phyloP scores from a whole-genome alignment of 129 eudicot species.

The Flaveria linearis region DNA sequence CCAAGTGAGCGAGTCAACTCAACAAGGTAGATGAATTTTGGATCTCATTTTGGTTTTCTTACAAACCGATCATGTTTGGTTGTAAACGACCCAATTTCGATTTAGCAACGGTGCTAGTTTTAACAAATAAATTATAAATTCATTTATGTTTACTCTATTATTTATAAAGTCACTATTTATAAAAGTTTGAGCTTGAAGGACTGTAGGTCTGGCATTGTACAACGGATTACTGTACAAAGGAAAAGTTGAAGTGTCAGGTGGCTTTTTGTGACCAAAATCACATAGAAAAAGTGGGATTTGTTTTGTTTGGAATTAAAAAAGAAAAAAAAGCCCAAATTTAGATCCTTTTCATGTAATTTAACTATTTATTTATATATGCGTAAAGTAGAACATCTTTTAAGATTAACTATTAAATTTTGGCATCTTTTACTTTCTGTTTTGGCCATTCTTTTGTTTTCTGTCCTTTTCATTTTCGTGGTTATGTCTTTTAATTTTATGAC shows the following conservation, averaged over 20 bases:
- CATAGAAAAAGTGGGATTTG: constrained; percentile 37
- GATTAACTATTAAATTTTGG: constrained; percentile 15
- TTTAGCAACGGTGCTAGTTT: too few relatives aligned
- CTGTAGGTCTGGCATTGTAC: constrained; percentile 29
- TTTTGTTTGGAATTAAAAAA: constrained; percentile 35
- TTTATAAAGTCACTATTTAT: not conserved
- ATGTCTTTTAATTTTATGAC: constrained; percentile 14
- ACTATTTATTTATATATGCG: constrained; percentile 13
- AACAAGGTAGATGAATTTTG: too few relatives aligned
- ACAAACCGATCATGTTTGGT: too few relatives aligned
- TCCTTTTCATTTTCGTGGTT: not conserved
- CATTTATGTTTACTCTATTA: too few relatives aligned
- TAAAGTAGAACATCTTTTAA: constrained; percentile 20
- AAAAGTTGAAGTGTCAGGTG: constrained; percentile 37
- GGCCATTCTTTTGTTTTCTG: constrained; percentile 31
- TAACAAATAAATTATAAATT: too few relatives aligned
- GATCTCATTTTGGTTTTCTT: too few relatives aligned
- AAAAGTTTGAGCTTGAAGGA: constrained; percentile 38
- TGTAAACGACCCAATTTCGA: too few relatives aligned
- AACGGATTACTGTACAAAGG: constrained; percentile 35
- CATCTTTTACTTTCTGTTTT: constrained; percentile 35
- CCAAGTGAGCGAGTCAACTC: too few relatives aligned
- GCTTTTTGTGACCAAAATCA: constrained; percentile 18
- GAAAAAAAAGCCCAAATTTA: constrained; percentile 24
- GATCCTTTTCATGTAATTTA: constrained; percentile 27